Base-by-base conservation (phyloP, 176 grass and related monocot genomes). In the Raddia distichophylla region DNA sequence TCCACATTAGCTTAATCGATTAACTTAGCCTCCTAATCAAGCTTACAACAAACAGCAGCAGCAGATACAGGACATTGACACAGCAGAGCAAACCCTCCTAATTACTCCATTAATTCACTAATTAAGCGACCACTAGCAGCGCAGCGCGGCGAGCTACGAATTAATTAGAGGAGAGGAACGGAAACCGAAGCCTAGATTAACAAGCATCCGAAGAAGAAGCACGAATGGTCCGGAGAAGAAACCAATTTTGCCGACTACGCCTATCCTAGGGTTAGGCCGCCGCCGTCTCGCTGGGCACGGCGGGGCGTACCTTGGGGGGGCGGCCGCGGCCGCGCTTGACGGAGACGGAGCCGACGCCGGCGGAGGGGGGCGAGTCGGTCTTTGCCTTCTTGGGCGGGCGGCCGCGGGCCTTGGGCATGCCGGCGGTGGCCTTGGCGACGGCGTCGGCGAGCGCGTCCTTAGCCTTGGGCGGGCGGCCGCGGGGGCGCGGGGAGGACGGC, bases 281-380 rank as follows among this genome's bases (percentile, higher is more conserved):
- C 73, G 83, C 83, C 74, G 84, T 71, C 79, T 84, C 86, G 60
- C 74, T 74, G n/a, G 65, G 33, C 40, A 80, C 84, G 42, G 35
- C 69, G 7, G 92, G 76, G 77, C 83, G 91, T 80, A 85, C 92
- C 88, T 94, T 98, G 33, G 88, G 90, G 3, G 95, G 95, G 62
- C 95, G 70, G 8, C 95, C 95, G 35, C 95, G 86, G 27, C 95
- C 95, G 47, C 93, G 91, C 88, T 98, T 98, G 2, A 42, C 80
- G 54, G 84, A 53, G 2, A 48, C 0, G 50, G 76, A 75, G 19
- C 81, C 78, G 68, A n/a, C 83, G 67, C 33, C 73, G 8, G 60
- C 35, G 8, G 64, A 35, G 0, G 67, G 33, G 17, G 22, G 20
- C 2, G 77, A 15, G 1, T 34, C 19, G 9, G 85, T 62, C 67